A percentile compares a stretch with the other conserved stretches of the same genome.
These are phyloP conservation scores for Phialophora macrospora DNA, from an alignment of 2,329 filamentous ascomycete species.

Conservation along the genomic window DNA sequence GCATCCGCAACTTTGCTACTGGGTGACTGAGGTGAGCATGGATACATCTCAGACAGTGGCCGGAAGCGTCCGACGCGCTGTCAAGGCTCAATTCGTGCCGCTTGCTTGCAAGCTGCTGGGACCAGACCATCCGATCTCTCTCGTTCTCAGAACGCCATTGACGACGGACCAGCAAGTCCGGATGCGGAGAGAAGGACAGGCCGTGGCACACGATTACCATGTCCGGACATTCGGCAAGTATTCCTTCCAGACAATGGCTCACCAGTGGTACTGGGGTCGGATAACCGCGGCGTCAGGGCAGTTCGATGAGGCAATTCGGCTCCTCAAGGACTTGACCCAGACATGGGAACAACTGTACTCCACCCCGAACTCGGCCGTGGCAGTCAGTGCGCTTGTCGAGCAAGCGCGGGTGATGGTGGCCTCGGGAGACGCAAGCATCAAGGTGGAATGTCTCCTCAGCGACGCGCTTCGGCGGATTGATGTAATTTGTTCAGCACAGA, in stretches of 20 bases:
- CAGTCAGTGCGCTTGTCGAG: constrained; percentile 14
- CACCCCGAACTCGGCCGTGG: constrained; percentile 14
- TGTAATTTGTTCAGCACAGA: constrained; percentile 11
- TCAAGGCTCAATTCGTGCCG: neutral
- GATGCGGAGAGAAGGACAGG: constrained; percentile 15
- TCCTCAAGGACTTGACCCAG: constrained; percentile 12
- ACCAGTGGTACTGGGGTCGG: constrained; percentile 19
- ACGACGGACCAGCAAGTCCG: constrained; percentile 13
- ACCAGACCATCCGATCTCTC: constrained; percentile 17
- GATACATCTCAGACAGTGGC: constrained; percentile 19
- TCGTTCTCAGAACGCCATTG: constrained; percentile 19
- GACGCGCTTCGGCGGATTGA: constrained; percentile 22
- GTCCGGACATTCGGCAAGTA: constrained; percentile 15
- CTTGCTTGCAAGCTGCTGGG: constrained; percentile 16
- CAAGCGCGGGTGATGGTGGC: constrained; percentile 17
- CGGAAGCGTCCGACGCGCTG: constrained; percentile 7
- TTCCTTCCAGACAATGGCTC: constrained; percentile 20
- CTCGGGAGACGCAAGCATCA: constrained; percentile 13
- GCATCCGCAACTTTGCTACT: constrained; percentile 19
- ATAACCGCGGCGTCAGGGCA: constrained; percentile 5
- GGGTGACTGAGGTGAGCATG: constrained; percentile 18
- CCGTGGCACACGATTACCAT: constrained; percentile 10
- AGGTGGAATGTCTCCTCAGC: constrained; percentile 19
- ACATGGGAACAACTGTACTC: constrained; percentile 12
- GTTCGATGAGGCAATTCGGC: constrained; percentile 4